Evolutionary conservation across 306 rosid genomes (phyloP).

Genomic region (Malus fusca): DNA sequence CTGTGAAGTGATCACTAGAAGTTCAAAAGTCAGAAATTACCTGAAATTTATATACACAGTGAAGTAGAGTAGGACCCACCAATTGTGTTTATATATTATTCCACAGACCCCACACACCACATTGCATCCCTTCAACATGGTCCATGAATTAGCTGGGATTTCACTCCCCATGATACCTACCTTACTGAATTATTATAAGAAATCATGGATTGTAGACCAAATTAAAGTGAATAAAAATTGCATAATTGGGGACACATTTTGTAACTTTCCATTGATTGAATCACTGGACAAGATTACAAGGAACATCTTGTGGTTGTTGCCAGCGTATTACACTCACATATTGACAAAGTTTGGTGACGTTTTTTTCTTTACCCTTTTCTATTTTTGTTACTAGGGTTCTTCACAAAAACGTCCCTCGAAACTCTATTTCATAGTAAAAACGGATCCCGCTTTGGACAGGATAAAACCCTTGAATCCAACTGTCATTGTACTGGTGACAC

Average conservation of each 20-base stretch:
- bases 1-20: background rate
- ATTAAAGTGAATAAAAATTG: slow-evolving; percentile 13
- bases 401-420: background rate
- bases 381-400: background rate
- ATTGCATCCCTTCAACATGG: slow-evolving; percentile 6
- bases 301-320: slow-evolving; percentile 10
- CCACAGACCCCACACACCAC: background rate
- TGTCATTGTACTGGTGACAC: too few relatives aligned
- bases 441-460: background rate
- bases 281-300: slow-evolving; percentile 16
- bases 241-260: slow-evolving; percentile 11
- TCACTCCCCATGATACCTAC: slow-evolving; percentile 4
- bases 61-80: background rate
- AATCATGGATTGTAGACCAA: slow-evolving; percentile 16
- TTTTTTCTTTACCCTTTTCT: background rate
- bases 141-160: slow-evolving; percentile 8
- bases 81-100: background rate
- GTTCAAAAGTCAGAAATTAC: background rate
- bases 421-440: too few relatives aligned
- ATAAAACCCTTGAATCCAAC: too few relatives aligned
- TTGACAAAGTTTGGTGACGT: slow-evolving; percentile 18
- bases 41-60: background rate
- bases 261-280: slow-evolving; percentile 10
- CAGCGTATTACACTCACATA: slow-evolving; percentile 12
- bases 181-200: slow-evolving; percentile 6